These are phyloP conservation scores for Solanum bukasovii DNA, from an alignment of 257 asterid genomes.

Conservation along the genomic window DNA sequence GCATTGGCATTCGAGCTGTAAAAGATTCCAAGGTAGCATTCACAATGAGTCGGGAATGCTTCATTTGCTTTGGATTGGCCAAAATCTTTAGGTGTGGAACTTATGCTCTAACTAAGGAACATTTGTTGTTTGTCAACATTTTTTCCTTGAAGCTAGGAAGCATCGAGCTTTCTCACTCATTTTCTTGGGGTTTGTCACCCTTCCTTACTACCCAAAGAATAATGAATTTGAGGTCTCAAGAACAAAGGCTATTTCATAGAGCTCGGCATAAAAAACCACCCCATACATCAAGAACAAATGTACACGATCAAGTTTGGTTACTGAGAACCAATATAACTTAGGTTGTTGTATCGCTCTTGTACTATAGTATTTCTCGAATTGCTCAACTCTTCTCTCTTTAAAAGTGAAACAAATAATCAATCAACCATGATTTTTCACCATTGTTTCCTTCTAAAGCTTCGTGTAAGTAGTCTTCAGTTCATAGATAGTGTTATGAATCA, in stretches of 20 bases:
- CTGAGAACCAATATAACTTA: constrained; percentile 5
- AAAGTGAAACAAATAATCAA: constrained; percentile 17
- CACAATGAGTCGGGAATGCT: constrained; percentile 19
- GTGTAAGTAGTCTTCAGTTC: constrained; percentile 8
- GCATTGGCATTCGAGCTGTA: constrained; percentile 7
- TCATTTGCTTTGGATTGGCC: constrained; percentile 4
- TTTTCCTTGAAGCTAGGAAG: constrained; percentile 10
- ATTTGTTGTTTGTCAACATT: neutral
- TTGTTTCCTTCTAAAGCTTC: neutral
- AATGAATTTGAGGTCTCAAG: constrained; percentile 4
- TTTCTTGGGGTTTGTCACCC: neutral
- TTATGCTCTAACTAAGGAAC: constrained; percentile 13
- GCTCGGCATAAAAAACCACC: constrained; percentile 1
- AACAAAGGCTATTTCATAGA: constrained; percentile 6
- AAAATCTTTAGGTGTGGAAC: constrained; percentile 12
- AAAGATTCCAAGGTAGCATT: constrained; percentile 14
- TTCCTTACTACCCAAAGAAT: constrained; percentile 11
- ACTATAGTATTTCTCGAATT: neutral
- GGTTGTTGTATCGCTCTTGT: neutral
- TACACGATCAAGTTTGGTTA: neutral
- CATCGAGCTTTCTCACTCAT: neutral
- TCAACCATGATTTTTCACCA: constrained; percentile 1
- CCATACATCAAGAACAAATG: constrained; percentile 10
- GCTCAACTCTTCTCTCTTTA: neutral
- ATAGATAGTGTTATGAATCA: constrained; percentile 4